These are phyloP conservation scores for Peribolospora kevripleyi DNA, from an alignment of 768 basidiomycete species.

Conservation along the genomic window DNA sequence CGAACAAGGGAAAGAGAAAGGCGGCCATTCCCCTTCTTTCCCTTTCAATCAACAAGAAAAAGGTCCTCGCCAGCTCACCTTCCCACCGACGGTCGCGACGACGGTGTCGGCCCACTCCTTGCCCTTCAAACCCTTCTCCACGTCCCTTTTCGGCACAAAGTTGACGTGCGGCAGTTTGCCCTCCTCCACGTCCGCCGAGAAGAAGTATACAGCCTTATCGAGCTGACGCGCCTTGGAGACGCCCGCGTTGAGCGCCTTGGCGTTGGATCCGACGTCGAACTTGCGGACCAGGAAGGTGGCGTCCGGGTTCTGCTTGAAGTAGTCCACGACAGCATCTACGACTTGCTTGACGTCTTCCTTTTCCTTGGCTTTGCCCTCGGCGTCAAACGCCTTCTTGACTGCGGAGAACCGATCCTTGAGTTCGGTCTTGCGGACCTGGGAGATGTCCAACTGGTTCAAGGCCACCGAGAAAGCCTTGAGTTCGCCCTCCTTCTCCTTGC, in stretches of 20 bases:
- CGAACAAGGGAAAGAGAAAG: too few species aligned
- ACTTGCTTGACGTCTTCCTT: conserved; percentile 56
- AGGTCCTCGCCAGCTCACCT: conserved; percentile 28
- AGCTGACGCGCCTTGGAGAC: conserved; percentile 56
- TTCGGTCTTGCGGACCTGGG: conserved; percentile 52
- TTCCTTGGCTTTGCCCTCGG: conserved; percentile 59
- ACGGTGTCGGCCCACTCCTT: conserved; percentile 69
- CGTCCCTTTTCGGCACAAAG: conserved; percentile 41
- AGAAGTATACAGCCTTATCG: conserved; percentile 62
- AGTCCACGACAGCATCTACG: conserved; percentile 37
- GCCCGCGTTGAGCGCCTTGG: conserved; percentile 31
- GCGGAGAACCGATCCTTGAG: conserved; percentile 46
- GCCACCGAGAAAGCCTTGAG: conserved; percentile 61
- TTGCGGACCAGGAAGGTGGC: conserved; percentile 43
- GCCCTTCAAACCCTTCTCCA: conserved; percentile 41
- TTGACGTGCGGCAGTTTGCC: conserved; percentile 73
- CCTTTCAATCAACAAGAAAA: too few species aligned
- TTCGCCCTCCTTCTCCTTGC: conserved; percentile 64
- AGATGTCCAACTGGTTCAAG: conserved; percentile 69
- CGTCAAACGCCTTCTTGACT: conserved; percentile 61
- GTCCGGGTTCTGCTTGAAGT: conserved; percentile 54
- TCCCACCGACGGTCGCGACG: conserved; percentile 60
- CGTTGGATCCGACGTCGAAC: conserved; percentile 56
- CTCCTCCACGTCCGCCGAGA: conserved; percentile 47
- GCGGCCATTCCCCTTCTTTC: too few species aligned